Conservation (phyloP, 495 filamentous ascomycete species). For the Bombardia bombarda region DNA sequence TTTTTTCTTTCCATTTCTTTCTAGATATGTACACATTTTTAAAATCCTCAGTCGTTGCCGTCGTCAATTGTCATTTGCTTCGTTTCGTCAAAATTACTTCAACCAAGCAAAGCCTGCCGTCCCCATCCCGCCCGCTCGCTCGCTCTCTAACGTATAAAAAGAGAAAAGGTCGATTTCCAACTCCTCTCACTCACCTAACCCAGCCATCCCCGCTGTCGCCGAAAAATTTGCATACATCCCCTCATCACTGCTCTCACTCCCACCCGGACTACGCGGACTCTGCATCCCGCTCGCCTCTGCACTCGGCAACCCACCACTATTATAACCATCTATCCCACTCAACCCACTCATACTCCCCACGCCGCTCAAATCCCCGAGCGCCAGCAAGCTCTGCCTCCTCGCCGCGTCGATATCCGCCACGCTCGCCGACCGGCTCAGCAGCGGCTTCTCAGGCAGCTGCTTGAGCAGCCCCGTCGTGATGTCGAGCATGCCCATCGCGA, state of each 20-base stretch:
- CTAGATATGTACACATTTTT: too few species aligned
- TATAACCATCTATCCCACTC: slow-evolving; percentile 10
- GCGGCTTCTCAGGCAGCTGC: slow-evolving; percentile 48
- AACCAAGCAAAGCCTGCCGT: too few species aligned
- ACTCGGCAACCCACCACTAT: slow-evolving; percentile 22
- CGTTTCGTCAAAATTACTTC: too few species aligned
- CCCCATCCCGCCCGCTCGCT: too few species aligned
- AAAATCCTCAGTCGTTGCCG: too few species aligned
- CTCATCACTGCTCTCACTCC: slow-evolving; percentile 39
- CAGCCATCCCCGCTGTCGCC: slow-evolving; percentile 31
- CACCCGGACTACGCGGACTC: slow-evolving; percentile 33
- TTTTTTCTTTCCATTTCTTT: too few species aligned
- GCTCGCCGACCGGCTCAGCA: slow-evolving; percentile 35
- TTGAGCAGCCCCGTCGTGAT: slow-evolving; percentile 49
- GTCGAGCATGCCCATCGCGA: slow-evolving; percentile 68
- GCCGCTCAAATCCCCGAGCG: slow-evolving; percentile 16
- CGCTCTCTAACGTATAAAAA: too few species aligned
- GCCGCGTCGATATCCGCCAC: slow-evolving; percentile 33
- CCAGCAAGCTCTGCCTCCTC: slow-evolving; percentile 30
- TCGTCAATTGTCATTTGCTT: too few species aligned
- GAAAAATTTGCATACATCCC: slow-evolving; percentile 46
- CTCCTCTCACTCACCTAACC: slow-evolving; percentile 20
- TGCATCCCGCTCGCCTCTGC: slow-evolving; percentile 34
- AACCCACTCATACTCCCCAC: slow-evolving; percentile 8
- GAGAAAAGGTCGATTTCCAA: too few species aligned